A percentile compares a stretch with the other conserved stretches of the same genome.
phyloP scores from a whole-genome alignment of 1,284 basidiomycete genomes.

The Butyriboletus appendiculatus region DNA sequence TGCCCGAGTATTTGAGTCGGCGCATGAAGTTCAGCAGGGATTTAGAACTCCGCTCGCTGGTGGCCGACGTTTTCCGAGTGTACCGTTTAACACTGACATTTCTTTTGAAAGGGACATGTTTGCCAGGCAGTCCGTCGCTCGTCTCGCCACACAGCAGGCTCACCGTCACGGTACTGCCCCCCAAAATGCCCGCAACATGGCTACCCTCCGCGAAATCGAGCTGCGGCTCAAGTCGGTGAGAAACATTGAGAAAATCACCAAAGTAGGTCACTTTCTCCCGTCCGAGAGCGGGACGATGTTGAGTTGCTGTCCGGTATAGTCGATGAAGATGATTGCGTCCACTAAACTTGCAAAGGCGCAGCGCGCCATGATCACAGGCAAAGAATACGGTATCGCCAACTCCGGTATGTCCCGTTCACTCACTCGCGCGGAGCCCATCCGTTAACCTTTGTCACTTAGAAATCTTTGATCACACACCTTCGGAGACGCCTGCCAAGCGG shows the following conservation, averaged over 20 bases:
- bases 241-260: conserved; percentile 99
- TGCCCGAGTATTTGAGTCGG: conserved; percentile 33
- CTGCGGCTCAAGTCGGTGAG: conserved; percentile 94
- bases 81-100: conserved; percentile 15
- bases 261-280: conserved; percentile 57
- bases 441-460: conserved; percentile 48
- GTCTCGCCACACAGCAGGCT: conserved; percentile 56
- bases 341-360: conserved; percentile 96
- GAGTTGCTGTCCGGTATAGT: conserved; percentile 49
- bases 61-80: conserved; percentile 44
- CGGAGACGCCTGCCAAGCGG: conserved; percentile 63
- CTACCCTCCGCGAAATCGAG: conserved; percentile 97
- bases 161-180: conserved; percentile 60
- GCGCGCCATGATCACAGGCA: conserved; percentile 92
- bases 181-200: conserved; percentile 82
- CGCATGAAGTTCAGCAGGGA: conserved; percentile 22
- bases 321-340: conserved; percentile 99
- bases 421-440: neutral
- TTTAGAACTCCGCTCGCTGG: conserved; percentile 23
- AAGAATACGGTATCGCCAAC: conserved; percentile 94
- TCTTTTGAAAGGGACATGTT: conserved; percentile 42
- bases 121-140: conserved; percentile 69
- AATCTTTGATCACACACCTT: conserved; percentile 75
- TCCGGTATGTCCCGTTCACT: conserved; percentile 60
- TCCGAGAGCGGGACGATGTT: neutral